A percentile compares a stretch with the other conserved stretches of the same genome.
These are phyloP conservation scores for Tolypocladium ovalisporum DNA, from an alignment of 2,329 filamentous ascomycete species.

Conservation along the genomic window DNA sequence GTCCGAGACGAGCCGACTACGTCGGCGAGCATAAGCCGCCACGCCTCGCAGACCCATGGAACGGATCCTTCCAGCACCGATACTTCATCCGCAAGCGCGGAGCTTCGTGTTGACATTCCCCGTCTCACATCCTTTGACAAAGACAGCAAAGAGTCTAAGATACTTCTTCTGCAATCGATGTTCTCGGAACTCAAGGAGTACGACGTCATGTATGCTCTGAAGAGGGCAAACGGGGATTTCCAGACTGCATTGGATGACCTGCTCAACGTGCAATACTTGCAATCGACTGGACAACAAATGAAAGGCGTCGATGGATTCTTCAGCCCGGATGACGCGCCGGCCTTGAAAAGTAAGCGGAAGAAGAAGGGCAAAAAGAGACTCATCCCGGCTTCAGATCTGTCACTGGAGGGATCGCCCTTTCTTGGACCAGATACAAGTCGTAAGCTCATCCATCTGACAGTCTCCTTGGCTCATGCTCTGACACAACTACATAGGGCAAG, in stretches of 20 bases:
- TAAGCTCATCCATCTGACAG: constrained; percentile 7
- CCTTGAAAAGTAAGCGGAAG: constrained; percentile 27
- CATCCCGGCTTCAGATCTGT: constrained; percentile 5
- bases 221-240: constrained; percentile 56
- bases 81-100: constrained; percentile 13
- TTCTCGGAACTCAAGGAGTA: constrained; percentile 59
- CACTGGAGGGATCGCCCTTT: constrained; percentile 7
- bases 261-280: constrained; percentile 67
- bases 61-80: constrained; percentile 14
- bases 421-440: constrained; percentile 15
- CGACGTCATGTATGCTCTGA: constrained; percentile 56
- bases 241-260: constrained; percentile 67
- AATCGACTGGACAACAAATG: constrained; percentile 49
- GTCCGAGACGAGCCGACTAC: constrained; percentile 13
- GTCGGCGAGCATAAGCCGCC: constrained; percentile 16
- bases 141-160: constrained; percentile 49
- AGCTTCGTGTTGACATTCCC: constrained; percentile 12
- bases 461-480: not conserved
- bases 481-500: constrained; percentile 14
- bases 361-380: constrained; percentile 19
- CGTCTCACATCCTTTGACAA: constrained; percentile 23
- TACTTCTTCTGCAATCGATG: constrained; percentile 52
- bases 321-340: constrained; percentile 35
- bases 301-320: constrained; percentile 81
- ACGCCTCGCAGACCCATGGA: constrained; percentile 13